phyloP scores from a whole-genome alignment of 1,284 basidiomycete genomes.

The Cryptococcus sp. region DNA sequence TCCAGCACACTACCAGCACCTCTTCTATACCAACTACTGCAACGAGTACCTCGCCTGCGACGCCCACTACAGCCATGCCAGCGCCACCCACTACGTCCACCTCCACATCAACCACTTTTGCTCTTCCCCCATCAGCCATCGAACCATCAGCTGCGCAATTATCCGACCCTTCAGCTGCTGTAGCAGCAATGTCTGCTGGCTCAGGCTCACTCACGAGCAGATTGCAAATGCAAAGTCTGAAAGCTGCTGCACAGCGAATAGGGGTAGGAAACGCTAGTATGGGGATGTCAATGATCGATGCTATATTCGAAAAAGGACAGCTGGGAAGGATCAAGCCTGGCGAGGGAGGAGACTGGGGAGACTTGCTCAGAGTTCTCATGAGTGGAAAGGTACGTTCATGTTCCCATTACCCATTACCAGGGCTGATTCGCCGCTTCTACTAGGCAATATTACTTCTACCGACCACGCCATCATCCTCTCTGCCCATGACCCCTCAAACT shows the following conservation, averaged over 20 bases:
- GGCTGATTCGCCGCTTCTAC: not conserved
- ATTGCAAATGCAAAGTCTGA: conserved; percentile 75
- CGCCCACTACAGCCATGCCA: conserved; percentile 3
- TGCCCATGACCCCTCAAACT: conserved; percentile 67
- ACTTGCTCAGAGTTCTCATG: conserved; percentile 68
- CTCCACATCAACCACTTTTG: conserved; percentile 38
- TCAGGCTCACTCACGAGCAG: conserved; percentile 37
- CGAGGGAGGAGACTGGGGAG: conserved; percentile 66
- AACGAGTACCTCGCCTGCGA: not conserved
- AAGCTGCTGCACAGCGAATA: conserved; percentile 71
- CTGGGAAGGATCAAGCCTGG: conserved; percentile 63
- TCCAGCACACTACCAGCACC: conserved; percentile 7
- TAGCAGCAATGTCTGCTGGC: conserved; percentile 1
- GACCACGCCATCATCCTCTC: conserved; percentile 57
- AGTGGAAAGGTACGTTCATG: conserved; percentile 64
- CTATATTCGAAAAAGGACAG: conserved; percentile 67
- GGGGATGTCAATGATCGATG: conserved; percentile 82
- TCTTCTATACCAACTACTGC: conserved; percentile 8
- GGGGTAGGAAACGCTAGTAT: conserved; percentile 69
- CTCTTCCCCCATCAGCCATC: conserved; percentile 30
- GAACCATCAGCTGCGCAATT: conserved; percentile 13
- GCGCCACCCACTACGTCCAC: conserved; percentile 31
- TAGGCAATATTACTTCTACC: conserved; percentile 79
- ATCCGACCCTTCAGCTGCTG: conserved; percentile 4
- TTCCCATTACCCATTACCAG: not conserved